Percentiles rank a stretch among this genome's conserved stretches.
These are phyloP conservation scores for Kluyveromyces nonfermentans DNA, from an alignment of 805 yeast species.

Conservation along the genomic window DNA sequence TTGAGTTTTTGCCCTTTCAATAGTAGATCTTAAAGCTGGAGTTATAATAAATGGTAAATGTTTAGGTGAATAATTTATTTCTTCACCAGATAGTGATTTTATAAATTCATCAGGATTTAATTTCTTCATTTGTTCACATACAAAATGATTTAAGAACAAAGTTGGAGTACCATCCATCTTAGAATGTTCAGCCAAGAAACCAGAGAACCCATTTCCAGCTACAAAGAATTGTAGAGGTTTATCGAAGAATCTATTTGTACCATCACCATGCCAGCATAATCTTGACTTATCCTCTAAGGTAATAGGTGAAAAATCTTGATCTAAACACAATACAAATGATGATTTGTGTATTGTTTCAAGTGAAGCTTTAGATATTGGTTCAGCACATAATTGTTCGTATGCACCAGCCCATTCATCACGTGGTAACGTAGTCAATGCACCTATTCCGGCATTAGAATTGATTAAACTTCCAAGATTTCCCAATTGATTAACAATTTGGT, in stretches of 20 bases:
- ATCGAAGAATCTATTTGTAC: slow-evolving; percentile 82
- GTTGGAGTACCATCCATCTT: slow-evolving; percentile 98
- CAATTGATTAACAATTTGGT: slow-evolving; percentile 38
- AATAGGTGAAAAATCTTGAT: slow-evolving; percentile 51
- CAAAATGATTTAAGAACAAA: slow-evolving; percentile 70
- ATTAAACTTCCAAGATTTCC: slow-evolving; percentile 21
- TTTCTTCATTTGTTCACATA: slow-evolving; percentile 47
- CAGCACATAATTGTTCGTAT: slow-evolving; percentile 46
- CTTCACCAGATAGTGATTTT: slow-evolving; percentile 3
- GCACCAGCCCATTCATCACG: slow-evolving; percentile 71
- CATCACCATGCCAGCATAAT: slow-evolving; percentile 93
- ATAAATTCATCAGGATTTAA: slow-evolving; percentile 31
- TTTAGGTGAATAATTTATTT: slow-evolving; percentile 2
- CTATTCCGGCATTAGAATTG: slow-evolving; percentile 41
- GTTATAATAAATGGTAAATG: slow-evolving; percentile 51
- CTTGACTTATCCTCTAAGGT: slow-evolving; percentile 77
- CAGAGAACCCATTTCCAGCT: slow-evolving; percentile 75
- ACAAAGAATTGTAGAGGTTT: slow-evolving; percentile 83
- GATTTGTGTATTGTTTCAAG: slow-evolving; percentile 64
- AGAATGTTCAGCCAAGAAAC: slow-evolving; percentile 93
- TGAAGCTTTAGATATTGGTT: slow-evolving; percentile 53
- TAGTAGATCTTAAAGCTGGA: slow-evolving; percentile 40
- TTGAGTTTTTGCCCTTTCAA: slow-evolving; percentile 44
- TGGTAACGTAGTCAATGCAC: slow-evolving; percentile 72
- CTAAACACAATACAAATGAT: slow-evolving; percentile 75